phyloP scores from a whole-genome alignment of 371 early-diverging fungal genomes.

The Zychaea mexicana region DNA sequence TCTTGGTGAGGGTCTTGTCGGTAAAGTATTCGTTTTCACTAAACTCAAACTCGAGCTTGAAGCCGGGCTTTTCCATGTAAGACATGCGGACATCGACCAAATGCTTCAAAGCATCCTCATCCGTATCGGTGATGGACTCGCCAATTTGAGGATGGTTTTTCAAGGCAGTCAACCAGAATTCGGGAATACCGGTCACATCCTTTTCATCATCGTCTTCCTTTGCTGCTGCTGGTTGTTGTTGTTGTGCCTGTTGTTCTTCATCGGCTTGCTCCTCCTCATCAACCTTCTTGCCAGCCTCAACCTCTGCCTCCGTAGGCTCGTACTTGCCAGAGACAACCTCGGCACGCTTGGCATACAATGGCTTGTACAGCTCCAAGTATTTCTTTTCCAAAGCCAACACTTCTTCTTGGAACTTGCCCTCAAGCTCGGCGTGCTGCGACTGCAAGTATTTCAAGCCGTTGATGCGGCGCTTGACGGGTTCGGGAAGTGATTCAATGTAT shows the following conservation, averaged over 20 bases:
- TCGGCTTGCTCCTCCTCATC: slow-evolving; percentile 61
- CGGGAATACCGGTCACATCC: slow-evolving; percentile 53
- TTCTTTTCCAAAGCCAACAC: slow-evolving; percentile 94
- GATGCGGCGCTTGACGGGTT: slow-evolving; percentile 78
- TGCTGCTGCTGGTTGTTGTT: slow-evolving; percentile 37
- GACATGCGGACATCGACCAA: slow-evolving; percentile 83
- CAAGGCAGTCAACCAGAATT: slow-evolving; percentile 94
- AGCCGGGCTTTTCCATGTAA: slow-evolving; percentile 89
- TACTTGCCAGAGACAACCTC: slow-evolving; percentile 73
- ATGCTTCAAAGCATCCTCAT: slow-evolving; percentile 83
- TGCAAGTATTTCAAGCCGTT: slow-evolving; percentile 85
- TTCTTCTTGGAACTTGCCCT: slow-evolving; percentile 88
- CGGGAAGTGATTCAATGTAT: slow-evolving; percentile 79
- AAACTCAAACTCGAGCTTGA: slow-evolving; percentile 92
- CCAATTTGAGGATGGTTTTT: slow-evolving; percentile 80
- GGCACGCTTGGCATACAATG: slow-evolving; percentile 87
- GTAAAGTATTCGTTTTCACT: slow-evolving; percentile 86
- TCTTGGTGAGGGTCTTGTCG: slow-evolving; percentile 86
- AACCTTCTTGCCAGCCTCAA: slow-evolving; percentile 62
- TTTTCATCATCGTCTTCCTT: slow-evolving; percentile 26
- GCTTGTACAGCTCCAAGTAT: slow-evolving; percentile 82
- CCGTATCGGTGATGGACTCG: slow-evolving; percentile 87
- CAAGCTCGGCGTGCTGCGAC: slow-evolving; percentile 80
- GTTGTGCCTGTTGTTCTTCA: slow-evolving; percentile 28
- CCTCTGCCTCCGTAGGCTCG: slow-evolving; percentile 90